Base-by-base conservation (phyloP, 2,329 filamentous ascomycete genomes). In the Ophiostoma perfectum region DNA sequence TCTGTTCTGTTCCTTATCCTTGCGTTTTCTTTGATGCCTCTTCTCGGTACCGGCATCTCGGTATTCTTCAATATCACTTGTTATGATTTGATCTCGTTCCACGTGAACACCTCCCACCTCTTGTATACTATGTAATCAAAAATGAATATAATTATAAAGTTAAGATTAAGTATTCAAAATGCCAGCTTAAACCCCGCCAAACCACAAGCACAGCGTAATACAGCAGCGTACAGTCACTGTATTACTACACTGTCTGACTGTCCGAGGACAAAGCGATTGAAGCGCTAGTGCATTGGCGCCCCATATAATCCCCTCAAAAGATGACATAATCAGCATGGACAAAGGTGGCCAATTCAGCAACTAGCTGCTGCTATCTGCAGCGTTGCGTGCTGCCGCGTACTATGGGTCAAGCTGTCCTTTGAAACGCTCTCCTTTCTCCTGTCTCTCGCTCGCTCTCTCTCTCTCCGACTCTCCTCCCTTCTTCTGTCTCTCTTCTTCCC, bases 401-500 rank as follows among this genome's bases (percentile, higher is more conserved):
- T 58, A 44, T 60, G 49, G 47, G 58, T 63, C 55, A 47, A 58
- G 39, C 65, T 45, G 65, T 45, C 38, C 47, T 67, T 45, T 60
- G 42, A 41, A 67, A 49, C 65, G 18, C n/a, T 39, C 52, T 55
- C 55, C 39, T 58, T 18, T 49, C 41, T 39, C 42, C 14, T 27
- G n/a, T 60, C 64, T 49, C 7, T 6, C 63, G 7, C 62, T 38
- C 36, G 38, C 18, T 65, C 38, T 41, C n/a, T 60, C 6, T 36
- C 45, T 42, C 41, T 55, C 44, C 4, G 55, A 36, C 55, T 69
- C 27, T 42, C 14, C 45, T 42, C 27, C 12, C 58, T 11, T 64
- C 62, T 39, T 39, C n/a, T 66, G 4, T 42, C 39, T 14, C 36
- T 47, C 16, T 4, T 45, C 42, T 49, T 36, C 39, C 52, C 16